phyloP scores from a whole-genome alignment of 495 filamentous ascomycete genomes.

The Evansstolkia leycettana region DNA sequence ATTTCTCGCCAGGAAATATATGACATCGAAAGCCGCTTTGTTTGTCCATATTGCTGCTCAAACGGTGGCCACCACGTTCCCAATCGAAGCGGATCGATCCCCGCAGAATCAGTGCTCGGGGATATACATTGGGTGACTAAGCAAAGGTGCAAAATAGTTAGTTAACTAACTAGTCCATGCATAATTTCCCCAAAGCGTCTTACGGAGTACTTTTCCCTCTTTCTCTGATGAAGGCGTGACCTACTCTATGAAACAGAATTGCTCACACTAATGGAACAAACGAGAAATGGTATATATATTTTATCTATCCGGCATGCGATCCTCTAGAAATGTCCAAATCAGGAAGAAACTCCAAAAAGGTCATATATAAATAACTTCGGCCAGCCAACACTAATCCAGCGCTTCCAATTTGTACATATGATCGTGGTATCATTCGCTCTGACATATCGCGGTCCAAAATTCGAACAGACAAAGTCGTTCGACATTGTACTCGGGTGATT shows the following conservation, averaged over 20 bases:
- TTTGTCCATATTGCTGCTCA: too few relatives aligned
- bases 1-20: too few relatives aligned
- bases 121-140: constrained; percentile 13
- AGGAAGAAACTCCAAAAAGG: constrained; percentile 3
- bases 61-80: not conserved
- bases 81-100: constrained; percentile 24
- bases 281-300: not conserved
- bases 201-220: too few relatives aligned
- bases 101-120: constrained; percentile 14
- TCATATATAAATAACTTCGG: constrained; percentile 9
- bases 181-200: too few relatives aligned
- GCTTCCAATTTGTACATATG: constrained; percentile 2
- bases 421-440: constrained; percentile 24
- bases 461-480: not conserved
- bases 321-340: constrained; percentile 7
- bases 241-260: too few relatives aligned
- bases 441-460: too few relatives aligned
- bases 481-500: too few relatives aligned
- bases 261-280: too few relatives aligned
- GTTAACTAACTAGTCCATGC: too few relatives aligned
- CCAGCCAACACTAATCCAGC: constrained; percentile 9
- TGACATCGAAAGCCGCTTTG: too few relatives aligned
- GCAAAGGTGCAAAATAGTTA: constrained; percentile 3
- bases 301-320: constrained; percentile 7
- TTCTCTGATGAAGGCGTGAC: too few relatives aligned